Evolutionary conservation across 2,329 filamentous ascomycete species (phyloP).

Genomic region (Colletotrichum noveboracense): DNA sequence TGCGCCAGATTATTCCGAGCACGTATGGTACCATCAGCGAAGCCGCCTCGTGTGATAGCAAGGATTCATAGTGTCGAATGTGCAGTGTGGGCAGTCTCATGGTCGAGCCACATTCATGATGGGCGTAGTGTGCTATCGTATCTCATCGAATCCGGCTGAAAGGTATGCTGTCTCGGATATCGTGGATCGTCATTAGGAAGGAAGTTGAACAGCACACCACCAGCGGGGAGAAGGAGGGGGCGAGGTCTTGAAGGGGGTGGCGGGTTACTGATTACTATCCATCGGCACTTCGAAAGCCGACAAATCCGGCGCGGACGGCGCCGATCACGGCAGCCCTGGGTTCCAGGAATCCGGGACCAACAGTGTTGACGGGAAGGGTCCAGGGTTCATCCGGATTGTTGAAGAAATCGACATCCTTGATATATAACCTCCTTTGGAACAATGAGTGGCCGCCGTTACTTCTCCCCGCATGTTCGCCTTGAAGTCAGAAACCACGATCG

Average conservation of each 20-base stretch:
- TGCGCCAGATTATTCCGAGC: not conserved
- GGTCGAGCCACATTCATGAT: not conserved
- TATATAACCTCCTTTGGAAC: not conserved
- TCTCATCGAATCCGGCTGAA: not conserved
- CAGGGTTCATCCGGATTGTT: constrained; percentile 8
- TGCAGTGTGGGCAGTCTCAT: not conserved
- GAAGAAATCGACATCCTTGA: constrained; percentile 9
- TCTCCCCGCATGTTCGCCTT: constrained; percentile 13
- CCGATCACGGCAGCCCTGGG: constrained; percentile 12
- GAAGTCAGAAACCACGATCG: constrained; percentile 6
- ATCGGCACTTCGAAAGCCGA: not conserved
- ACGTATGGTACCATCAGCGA: not conserved
- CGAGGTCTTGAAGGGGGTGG: not conserved
- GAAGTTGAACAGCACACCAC: not conserved
- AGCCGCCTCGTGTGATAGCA: not conserved
- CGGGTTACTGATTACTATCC: not conserved
- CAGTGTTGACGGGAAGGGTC: not conserved
- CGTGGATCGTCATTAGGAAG: not conserved
- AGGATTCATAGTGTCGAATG: not conserved
- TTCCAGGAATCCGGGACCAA: constrained; percentile 11
- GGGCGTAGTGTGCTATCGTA: not conserved
- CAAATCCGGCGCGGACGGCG: not conserved
- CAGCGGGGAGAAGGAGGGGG: not conserved
- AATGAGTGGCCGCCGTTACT: not conserved
- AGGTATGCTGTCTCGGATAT: not conserved